Base-by-base conservation (phyloP, 257 asterid species). In the Osmanthus fragrans region DNA sequence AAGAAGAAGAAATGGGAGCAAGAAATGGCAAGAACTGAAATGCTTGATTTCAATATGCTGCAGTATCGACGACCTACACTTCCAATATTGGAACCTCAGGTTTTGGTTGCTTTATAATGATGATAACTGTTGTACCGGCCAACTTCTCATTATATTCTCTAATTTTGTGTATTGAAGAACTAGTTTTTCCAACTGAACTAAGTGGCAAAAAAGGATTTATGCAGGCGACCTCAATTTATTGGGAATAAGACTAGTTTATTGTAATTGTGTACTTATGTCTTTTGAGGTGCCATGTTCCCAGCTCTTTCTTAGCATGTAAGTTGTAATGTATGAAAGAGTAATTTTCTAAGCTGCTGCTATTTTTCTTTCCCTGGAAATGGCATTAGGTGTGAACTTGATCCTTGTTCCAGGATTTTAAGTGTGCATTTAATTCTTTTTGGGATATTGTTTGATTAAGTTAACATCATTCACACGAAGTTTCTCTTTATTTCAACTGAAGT, bases 41-140 rank as follows among this genome's bases (percentile, higher is more conserved):
- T 60, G 66, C 30, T 68, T 66, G 87, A 82, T 81, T 75, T 76
- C 70, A 83, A 80, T 77, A 81, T 47, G 84, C 87, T 65, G 76
- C 84, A 85, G 71, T 60, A 71, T 73, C 76, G 74, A 73, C 86
- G 83, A 40, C 96, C 97, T 79, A 70, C 89, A 76, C 77, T 82
- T 82, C 96, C 97, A 63, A 80, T 83, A 32, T 54, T 91, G 81
- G 99, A 94, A 71, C 96, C 97, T 76, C 92, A 92, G 97, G 99
- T 94, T 94, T 79, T 82, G 86, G 82, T 69, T 76, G 73, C 82
- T 82, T 79, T 74, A 76, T 73, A 77, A 69, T 77, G 74, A 65
- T 19, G 34, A 25, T 29, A 36, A 37, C 42, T 47, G 5, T 40
- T 73, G 30, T 29, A 74, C 51, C 37, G 1, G 21, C 71, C 79